A percentile compares a stretch with the other conserved stretches of the same genome.
These are phyloP conservation scores for Urochloa ruziziensis DNA, from an alignment of 176 grass and related monocot species.

Conservation along the genomic window DNA sequence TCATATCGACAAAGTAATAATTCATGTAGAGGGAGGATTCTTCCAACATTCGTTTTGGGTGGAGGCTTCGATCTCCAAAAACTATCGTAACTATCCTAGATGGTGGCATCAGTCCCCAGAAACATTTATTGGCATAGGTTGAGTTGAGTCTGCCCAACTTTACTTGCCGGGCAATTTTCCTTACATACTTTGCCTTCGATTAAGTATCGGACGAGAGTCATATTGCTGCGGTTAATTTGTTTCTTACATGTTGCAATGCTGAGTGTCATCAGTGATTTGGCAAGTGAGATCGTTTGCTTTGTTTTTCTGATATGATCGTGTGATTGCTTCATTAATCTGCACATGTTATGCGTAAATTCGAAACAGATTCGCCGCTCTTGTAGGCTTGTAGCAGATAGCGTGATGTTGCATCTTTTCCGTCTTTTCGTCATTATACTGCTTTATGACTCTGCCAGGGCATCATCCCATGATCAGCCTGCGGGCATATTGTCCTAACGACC, in stretches of 20 bases:
- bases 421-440: too few relatives aligned
- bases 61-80: slow-evolving; percentile 35
- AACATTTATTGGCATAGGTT: slow-evolving; percentile 38
- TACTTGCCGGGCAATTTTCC: slow-evolving; percentile 39
- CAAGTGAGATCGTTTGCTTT: background rate
- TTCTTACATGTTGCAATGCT: background rate
- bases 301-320: too few relatives aligned
- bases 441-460: too few relatives aligned
- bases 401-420: too few relatives aligned
- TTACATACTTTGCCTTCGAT: slow-evolving; percentile 27
- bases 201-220: slow-evolving; percentile 35
- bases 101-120: slow-evolving; percentile 36
- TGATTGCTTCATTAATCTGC: background rate
- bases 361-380: too few relatives aligned
- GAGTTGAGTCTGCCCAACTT: slow-evolving; percentile 28
- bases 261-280: background rate
- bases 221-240: slow-evolving; percentile 9
- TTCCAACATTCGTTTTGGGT: slow-evolving; percentile 67
- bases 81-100: slow-evolving; percentile 49
- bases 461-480: too few relatives aligned
- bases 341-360: too few relatives aligned
- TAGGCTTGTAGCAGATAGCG: too few relatives aligned
- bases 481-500: too few relatives aligned
- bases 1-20: slow-evolving; percentile 51
- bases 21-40: slow-evolving; percentile 49